Conservation (phyloP, 345 rosid genomes). For the Chamaenerion angustifolium region DNA sequence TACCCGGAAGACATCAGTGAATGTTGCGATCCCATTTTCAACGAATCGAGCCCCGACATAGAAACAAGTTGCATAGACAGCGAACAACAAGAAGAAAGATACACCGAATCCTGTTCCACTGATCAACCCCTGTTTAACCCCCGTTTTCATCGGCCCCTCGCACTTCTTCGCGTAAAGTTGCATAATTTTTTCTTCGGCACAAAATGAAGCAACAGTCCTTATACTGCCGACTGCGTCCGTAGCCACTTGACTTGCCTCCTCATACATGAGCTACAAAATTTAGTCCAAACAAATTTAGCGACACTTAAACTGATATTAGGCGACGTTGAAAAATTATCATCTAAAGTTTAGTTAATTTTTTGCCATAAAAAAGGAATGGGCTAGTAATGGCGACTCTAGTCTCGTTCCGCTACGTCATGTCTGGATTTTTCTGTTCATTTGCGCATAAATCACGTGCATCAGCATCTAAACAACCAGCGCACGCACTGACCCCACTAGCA, state of each 20-base stretch:
- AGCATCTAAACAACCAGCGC: no score
- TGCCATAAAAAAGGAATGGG: no score
- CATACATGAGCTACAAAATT: conserved; percentile 52
- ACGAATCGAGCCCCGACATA: conserved; percentile 71
- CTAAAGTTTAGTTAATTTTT: no score
- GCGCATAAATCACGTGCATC: no score
- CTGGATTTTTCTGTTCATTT: no score
- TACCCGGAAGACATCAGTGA: conserved; percentile 57
- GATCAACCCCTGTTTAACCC: conserved; percentile 53
- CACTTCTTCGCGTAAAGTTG: conserved; percentile 57
- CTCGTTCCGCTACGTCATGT: no score
- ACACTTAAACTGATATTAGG: no score
- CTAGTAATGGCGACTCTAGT: no score
- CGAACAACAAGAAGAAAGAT: conserved; percentile 42
- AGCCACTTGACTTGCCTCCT: conserved; percentile 89
- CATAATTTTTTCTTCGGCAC: conserved; percentile 82
- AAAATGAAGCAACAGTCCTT: conserved; percentile 79
- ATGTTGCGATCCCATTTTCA: conserved; percentile 31
- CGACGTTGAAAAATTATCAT: no score
- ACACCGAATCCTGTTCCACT: conserved; percentile 63
- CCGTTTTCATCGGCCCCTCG: conserved; percentile 61
- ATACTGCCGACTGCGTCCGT: conserved; percentile 87
- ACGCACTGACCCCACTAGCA: no score
- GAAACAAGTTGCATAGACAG: conserved; percentile 50
- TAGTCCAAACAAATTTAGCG: no score